Base-by-base conservation (phyloP, 176 grass and related monocot species). In the Phoenix roebelenii region DNA sequence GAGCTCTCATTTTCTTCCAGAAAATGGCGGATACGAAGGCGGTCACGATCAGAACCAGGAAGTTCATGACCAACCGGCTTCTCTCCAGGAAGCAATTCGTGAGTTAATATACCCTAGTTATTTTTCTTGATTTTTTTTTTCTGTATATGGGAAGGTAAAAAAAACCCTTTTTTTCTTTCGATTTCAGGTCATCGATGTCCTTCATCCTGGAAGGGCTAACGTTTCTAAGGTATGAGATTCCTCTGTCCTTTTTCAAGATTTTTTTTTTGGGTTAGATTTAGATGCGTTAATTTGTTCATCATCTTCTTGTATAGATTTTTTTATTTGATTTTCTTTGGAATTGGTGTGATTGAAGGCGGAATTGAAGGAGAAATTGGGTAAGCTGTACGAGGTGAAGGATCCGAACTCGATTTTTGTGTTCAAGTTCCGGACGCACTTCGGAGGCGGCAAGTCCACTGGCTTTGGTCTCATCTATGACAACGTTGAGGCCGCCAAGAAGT, bases 41-140 rank as follows among this genome's bases (percentile, higher is more conserved):
- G 23, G 84, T 97, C 51, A 97, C 87, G 3, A 83, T 97, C 65
- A 80, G 92, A 50, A 97, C 92, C 1, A 79, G 87, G 74, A 97
- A 97, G 77, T 97, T 97, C 78, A 97, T 97, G 92, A 91, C 92
- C 5, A 97, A 97, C 76, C 83, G 92, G 50, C 87, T 97, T 68
- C 92, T 91, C 51, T 75, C 87, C 23, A 77, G 92, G 28, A 97
- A 87, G 75, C 87, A 97, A 77, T 97, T 97, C 81, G 81, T 96
- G 58, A 72, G 83, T 57, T 52, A 4, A 54, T 1, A 23, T 3
- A 18, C 15, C 17, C 24, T 20, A 14, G 1, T 18, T 7, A 28
- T 5, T 55, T 55, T 22, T 76, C 24, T 9, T 7, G 12, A 19
- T 32, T 57, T 7, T 24, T 7, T 24, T 49, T 32, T 9, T 57